phyloP scores from a whole-genome alignment of 2,329 filamentous ascomycete genomes.

The Pezicula radicicola region DNA sequence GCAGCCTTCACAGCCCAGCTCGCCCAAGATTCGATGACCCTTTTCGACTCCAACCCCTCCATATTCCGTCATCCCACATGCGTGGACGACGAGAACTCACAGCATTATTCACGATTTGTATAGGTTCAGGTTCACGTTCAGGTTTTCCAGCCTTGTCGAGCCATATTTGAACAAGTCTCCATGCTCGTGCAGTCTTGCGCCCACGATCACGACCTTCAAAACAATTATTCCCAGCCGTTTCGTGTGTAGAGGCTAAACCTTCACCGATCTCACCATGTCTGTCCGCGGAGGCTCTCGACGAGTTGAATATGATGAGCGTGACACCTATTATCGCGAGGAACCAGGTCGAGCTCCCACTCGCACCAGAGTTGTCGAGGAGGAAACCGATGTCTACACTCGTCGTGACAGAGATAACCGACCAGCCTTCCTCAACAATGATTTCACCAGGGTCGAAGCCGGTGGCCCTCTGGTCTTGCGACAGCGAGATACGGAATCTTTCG shows the following conservation, averaged over 20 bases:
- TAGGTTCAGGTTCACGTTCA: not conserved
- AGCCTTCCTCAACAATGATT: conserved; percentile 28
- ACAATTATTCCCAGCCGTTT: conserved; percentile 1
- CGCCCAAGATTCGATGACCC: not conserved
- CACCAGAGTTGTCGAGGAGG: conserved; percentile 23
- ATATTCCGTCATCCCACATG: conserved; percentile 18
- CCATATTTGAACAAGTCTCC: not conserved
- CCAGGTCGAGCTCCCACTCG: conserved; percentile 13
- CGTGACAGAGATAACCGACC: conserved; percentile 21
- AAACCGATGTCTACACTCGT: conserved; percentile 19
- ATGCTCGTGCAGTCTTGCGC: not conserved
- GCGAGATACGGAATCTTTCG: conserved; percentile 22
- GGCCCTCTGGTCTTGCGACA: conserved; percentile 27
- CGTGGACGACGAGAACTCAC: conserved; percentile 8
- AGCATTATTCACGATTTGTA: not conserved
- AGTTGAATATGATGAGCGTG: conserved; percentile 21
- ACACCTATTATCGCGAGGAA: conserved; percentile 21
- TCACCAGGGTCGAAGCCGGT: conserved; percentile 14
- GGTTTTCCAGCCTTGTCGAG: not conserved
- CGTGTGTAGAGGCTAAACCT: conserved; percentile 12
- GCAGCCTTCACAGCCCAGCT: not conserved
- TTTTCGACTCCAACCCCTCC: conserved; percentile 13
- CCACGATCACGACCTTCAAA: not conserved
- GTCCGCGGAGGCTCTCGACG: conserved; percentile 10
- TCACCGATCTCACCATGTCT: conserved; percentile 13